Base-by-base conservation (phyloP, 805 yeast species). In the Spathaspora gorwiae region DNA sequence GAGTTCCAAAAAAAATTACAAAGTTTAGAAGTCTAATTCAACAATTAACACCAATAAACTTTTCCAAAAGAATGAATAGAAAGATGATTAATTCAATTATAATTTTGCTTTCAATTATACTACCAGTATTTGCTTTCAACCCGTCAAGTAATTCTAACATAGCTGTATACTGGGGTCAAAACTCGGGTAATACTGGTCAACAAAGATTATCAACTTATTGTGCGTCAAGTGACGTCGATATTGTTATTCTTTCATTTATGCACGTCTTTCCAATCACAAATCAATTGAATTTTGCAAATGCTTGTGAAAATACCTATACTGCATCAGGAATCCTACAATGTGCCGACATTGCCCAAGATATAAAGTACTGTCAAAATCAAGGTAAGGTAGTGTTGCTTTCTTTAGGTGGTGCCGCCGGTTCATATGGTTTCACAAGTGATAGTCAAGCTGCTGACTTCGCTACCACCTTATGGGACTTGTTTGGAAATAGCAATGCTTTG, bases 321-420 rank as follows among this genome's bases (percentile, higher is more conserved):
- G 13, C 48, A 2, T 73, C 68, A 55, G 81, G 75, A 61, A 40
- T 67, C 78, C 53, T 62, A 40, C 54, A 68, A 38, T 68, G 81
- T 57, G 51, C 64, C 24, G 50, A 54, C 10, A 64, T 66, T 46
- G 89, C 76, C 19, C 67, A 70, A 35, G 94, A 87, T 54, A 89
- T 90, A 51, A 57, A 72, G 47, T 73, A 81, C 5, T 90, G 97
- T 68, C 97, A 90, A 66, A 56, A 68, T 1, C 59, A 72, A n/a
- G 97, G 96, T 42, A 86, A 86, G 54, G 84, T 82, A 54, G 83
- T 90, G 2, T 60, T 90, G 33, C 61, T 90, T 8, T 88, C 96
- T 0, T 61, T 90, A 42, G 90, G 90, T 31, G 75, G 75, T 41
- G 66, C 68, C 37, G 32, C 60, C 43, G 68, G 76, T 46, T 47